Evolutionary conservation across 2,329 filamentous ascomycete genomes (phyloP).

Genomic region (Colletotrichum zoysiae): DNA sequence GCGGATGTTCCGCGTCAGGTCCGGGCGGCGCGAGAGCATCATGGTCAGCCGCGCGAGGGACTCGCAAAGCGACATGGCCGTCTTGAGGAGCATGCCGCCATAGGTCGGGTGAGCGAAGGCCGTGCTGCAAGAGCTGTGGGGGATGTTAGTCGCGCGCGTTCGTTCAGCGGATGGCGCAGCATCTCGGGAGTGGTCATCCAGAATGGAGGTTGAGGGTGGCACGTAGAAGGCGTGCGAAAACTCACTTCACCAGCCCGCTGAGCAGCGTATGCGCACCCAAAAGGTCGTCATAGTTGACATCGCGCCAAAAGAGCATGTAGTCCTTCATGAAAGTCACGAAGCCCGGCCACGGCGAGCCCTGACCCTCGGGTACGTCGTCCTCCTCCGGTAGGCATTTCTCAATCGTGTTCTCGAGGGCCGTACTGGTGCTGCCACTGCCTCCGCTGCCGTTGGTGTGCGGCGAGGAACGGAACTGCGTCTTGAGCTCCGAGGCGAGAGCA

Average conservation of each 20-base stretch:
- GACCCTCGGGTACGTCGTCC: slow-evolving; percentile 72
- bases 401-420: slow-evolving; percentile 72
- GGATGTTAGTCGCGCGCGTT: slow-evolving; percentile 9
- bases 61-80: slow-evolving; percentile 84
- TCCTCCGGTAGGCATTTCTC: slow-evolving; percentile 74
- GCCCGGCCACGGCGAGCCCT: slow-evolving; percentile 78
- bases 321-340: slow-evolving; percentile 85
- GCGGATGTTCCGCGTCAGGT: slow-evolving; percentile 77
- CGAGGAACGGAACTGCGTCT: slow-evolving; percentile 62
- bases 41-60: slow-evolving; percentile 87
- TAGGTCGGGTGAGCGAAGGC: slow-evolving; percentile 84
- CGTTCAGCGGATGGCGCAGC: background rate
- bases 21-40: slow-evolving; percentile 83
- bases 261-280: slow-evolving; percentile 81
- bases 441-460: background rate
- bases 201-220: slow-evolving; percentile 10
- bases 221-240: slow-evolving; percentile 33
- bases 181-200: background rate
- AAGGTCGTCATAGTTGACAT: slow-evolving; percentile 82
- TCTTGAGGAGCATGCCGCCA: slow-evolving; percentile 85
- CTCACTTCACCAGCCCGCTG: slow-evolving; percentile 80
- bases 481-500: slow-evolving; percentile 76
- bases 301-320: slow-evolving; percentile 84
- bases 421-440: slow-evolving; percentile 46
- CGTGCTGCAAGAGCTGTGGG: slow-evolving; percentile 79